Percentiles rank a stretch among this genome's conserved stretches.
Evolutionary conservation across 2,329 filamentous ascomycete species (phyloP).

Genomic region (Fusarium ambrosium): DNA sequence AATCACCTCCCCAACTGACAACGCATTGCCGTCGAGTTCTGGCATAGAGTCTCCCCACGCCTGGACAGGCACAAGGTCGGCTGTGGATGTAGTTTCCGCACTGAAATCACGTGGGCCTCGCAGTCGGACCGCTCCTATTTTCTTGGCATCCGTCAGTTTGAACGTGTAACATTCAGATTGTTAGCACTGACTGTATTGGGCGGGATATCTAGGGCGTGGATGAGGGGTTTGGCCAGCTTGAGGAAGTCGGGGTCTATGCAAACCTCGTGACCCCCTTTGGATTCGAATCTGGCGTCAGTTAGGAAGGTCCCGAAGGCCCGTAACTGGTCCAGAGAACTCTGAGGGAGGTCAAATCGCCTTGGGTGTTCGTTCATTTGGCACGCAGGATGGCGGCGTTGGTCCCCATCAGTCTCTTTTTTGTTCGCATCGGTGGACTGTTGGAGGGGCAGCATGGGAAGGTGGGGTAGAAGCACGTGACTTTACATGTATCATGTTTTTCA

Average conservation of each 20-base stretch:
- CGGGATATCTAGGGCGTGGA: not conserved
- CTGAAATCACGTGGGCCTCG: not conserved
- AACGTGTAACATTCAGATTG: not conserved
- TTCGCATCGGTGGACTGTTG: not conserved
- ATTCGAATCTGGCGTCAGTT: slow-evolving; percentile 1
- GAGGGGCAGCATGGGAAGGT: not conserved
- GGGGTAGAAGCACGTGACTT: not conserved
- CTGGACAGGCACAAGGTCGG: not conserved
- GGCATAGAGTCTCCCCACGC: not conserved
- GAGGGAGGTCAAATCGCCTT: not conserved
- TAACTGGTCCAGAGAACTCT: not conserved
- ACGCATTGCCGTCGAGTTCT: not conserved
- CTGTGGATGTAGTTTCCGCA: not conserved
- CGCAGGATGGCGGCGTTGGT: not conserved
- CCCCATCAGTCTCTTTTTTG: not conserved
- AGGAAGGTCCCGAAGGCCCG: not conserved
- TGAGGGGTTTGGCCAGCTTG: not conserved
- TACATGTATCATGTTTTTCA: not conserved
- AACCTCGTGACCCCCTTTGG: not conserved
- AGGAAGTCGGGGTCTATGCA: slow-evolving; percentile 4
- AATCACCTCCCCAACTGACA: not conserved
- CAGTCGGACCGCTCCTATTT: slow-evolving; percentile 3
- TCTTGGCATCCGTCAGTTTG: not conserved
- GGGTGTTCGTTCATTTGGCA: slow-evolving; percentile 1
- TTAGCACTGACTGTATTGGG: not conserved